phyloP scores from a whole-genome alignment of 257 asterid species.

The Jasminum sambac region DNA sequence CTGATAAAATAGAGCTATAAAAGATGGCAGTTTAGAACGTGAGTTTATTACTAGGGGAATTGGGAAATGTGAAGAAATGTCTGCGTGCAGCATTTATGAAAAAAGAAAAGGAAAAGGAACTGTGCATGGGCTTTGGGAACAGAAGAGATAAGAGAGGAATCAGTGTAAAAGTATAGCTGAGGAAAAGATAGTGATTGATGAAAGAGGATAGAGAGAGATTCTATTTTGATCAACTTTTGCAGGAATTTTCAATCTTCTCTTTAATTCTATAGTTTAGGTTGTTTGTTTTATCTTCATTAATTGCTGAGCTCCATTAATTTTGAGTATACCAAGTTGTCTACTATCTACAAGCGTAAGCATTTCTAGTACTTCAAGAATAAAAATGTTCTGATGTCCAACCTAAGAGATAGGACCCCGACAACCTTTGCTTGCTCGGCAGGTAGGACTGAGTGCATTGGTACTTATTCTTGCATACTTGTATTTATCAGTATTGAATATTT shows the following conservation, averaged over 20 bases:
- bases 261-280: neutral
- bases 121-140: constrained; percentile 59
- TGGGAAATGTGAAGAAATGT: constrained; percentile 46
- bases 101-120: constrained; percentile 41
- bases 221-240: neutral
- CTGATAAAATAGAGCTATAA: neutral
- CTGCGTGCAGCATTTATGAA: constrained; percentile 22
- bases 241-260: neutral
- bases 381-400: neutral
- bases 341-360: neutral
- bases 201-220: constrained; percentile 4
- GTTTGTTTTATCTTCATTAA: too few species aligned
- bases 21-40: too few species aligned
- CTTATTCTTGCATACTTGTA: too few species aligned
- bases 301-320: neutral
- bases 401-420: neutral
- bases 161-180: constrained; percentile 28
- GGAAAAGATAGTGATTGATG: constrained; percentile 42
- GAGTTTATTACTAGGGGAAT: constrained; percentile 16
- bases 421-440: too few species aligned
- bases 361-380: neutral
- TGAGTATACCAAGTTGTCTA: neutral
- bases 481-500: too few species aligned
- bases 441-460: too few species aligned
- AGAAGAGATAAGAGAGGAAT: constrained; percentile 36